Evolutionary conservation across 2,329 filamentous ascomycete species (phyloP).

Genomic region (Cladorrhinum sp.): DNA sequence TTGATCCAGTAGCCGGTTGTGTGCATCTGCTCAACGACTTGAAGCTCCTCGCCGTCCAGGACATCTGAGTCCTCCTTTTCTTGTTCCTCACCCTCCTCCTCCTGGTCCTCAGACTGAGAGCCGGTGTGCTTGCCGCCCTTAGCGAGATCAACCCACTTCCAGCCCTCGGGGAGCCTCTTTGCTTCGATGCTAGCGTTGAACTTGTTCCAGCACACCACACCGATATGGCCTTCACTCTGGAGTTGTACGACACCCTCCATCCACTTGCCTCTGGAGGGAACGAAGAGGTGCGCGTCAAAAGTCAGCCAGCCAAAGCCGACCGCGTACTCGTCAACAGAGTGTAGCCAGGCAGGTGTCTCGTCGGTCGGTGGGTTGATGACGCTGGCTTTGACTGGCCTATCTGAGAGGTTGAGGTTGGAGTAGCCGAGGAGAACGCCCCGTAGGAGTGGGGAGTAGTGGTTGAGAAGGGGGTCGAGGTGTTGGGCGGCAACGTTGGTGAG

Average conservation of each 20-base stretch:
- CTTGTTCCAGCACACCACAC: slow-evolving; percentile 82
- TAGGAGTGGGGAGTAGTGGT: slow-evolving; percentile 72
- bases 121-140: slow-evolving; percentile 36
- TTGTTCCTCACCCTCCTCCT: slow-evolving; percentile 24
- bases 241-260: slow-evolving; percentile 81
- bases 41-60: slow-evolving; percentile 45
- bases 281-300: slow-evolving; percentile 79
- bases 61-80: slow-evolving; percentile 32
- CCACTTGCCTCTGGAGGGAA: slow-evolving; percentile 67
- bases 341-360: slow-evolving; percentile 41
- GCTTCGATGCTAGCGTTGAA: slow-evolving; percentile 88
- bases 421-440: slow-evolving; percentile 74
- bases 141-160: slow-evolving; percentile 72
- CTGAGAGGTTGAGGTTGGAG: slow-evolving; percentile 63
- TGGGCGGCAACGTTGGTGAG: slow-evolving; percentile 70
- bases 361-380: slow-evolving; percentile 45
- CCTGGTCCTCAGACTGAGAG: slow-evolving; percentile 9
- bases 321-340: slow-evolving; percentile 74
- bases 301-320: slow-evolving; percentile 87
- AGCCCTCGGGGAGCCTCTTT: slow-evolving; percentile 68
- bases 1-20: slow-evolving; percentile 74
- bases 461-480: slow-evolving; percentile 70
- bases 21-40: slow-evolving; percentile 51
- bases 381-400: slow-evolving; percentile 50
- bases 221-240: slow-evolving; percentile 84